Evolutionary conservation across 805 yeast species (phyloP).

Genomic region (Cyberlindnera amylophila): DNA sequence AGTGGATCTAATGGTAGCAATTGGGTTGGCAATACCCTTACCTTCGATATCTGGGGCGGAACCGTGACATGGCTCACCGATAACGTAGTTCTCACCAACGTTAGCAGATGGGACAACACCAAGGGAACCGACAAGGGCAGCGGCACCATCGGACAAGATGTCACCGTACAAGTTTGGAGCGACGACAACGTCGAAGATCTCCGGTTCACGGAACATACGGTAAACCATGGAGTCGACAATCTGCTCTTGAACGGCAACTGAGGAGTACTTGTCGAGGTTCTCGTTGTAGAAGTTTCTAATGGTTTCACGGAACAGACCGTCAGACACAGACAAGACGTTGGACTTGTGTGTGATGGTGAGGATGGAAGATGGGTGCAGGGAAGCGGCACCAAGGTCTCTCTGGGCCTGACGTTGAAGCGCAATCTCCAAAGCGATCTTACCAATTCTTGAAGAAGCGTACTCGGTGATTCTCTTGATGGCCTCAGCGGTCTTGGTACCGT

Average conservation of each 20-base stretch:
- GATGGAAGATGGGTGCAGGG: slow-evolving; percentile 51
- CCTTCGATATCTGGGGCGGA: slow-evolving; percentile 99
- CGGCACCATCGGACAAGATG: slow-evolving; percentile 95
- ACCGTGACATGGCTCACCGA: slow-evolving; percentile 99
- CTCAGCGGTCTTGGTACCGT: slow-evolving; percentile 90
- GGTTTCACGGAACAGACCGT: slow-evolving; percentile 94
- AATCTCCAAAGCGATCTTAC: slow-evolving; percentile 86
- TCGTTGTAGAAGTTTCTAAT: slow-evolving; percentile 42
- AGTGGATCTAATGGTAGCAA: slow-evolving; percentile 96
- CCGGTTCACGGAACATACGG: slow-evolving; percentile 98
- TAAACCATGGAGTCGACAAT: slow-evolving; percentile 99
- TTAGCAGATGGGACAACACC: slow-evolving; percentile 98
- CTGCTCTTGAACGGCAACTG: slow-evolving; percentile 81
- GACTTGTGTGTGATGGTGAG: slow-evolving; percentile 96
- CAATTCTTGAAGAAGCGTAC: slow-evolving; percentile 79
- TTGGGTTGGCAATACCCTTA: slow-evolving; percentile 89
- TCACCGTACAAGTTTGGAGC: slow-evolving; percentile 99
- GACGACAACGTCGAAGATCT: slow-evolving; percentile 94
- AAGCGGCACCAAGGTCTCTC: slow-evolving; percentile 58
- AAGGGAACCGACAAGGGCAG: slow-evolving; percentile 94
- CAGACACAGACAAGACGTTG: slow-evolving; percentile 86
- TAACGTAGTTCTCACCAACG: slow-evolving; percentile 93
- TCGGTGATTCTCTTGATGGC: slow-evolving; percentile 96
- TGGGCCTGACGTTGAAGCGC: slow-evolving; percentile 86
- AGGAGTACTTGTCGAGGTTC: slow-evolving; percentile 52